phyloP scores from a whole-genome alignment of 169 alveolate genomes.

The Eimeria zaria region DNA sequence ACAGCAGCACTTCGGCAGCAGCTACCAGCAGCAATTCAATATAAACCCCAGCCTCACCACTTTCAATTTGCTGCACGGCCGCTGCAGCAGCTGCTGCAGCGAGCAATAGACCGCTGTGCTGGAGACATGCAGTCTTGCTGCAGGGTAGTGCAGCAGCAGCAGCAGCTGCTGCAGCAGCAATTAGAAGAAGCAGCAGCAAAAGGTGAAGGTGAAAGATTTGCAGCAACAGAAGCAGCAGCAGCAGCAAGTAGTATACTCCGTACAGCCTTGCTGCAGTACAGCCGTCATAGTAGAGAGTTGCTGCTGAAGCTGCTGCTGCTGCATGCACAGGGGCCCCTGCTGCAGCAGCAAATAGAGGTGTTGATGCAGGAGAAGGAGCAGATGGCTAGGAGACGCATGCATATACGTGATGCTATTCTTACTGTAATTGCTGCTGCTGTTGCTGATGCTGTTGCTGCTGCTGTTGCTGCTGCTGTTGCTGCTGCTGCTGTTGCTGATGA shows the following conservation, averaged over 20 bases:
- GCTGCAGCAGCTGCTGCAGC: constrained; percentile 81
- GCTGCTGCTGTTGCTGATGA: constrained; percentile 35
- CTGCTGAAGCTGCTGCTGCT: constrained; percentile 70
- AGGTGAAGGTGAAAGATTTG: neutral
- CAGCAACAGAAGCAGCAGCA: constrained; percentile 33
- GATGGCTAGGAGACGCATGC: neutral
- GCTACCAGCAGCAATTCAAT: neutral
- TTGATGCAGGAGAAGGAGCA: constrained; percentile 61
- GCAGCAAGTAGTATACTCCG: constrained; percentile 38
- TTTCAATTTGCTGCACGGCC: constrained; percentile 22
- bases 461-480: constrained; percentile 24
- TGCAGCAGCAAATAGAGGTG: constrained; percentile 29
- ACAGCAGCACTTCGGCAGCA: constrained; percentile 18
- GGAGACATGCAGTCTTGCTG: constrained; percentile 60
- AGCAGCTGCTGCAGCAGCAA: constrained; percentile 68
- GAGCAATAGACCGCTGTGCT: constrained; percentile 44
- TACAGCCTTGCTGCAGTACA: constrained; percentile 67
- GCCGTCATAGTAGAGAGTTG: constrained; percentile 75
- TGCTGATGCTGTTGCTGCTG: constrained; percentile 35
- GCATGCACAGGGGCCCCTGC: constrained; percentile 32
- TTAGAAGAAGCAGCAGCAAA: constrained; percentile 15
- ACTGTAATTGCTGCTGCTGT: constrained; percentile 42
- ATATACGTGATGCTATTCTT: constrained; percentile 5
- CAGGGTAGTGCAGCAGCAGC: constrained; percentile 64
- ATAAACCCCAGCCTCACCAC: neutral